A percentile compares a stretch with the other conserved stretches of the same genome.
These are phyloP conservation scores for Saccharomycopsis guyanensis DNA, from an alignment of 805 yeast genomes.

Conservation along the genomic window DNA sequence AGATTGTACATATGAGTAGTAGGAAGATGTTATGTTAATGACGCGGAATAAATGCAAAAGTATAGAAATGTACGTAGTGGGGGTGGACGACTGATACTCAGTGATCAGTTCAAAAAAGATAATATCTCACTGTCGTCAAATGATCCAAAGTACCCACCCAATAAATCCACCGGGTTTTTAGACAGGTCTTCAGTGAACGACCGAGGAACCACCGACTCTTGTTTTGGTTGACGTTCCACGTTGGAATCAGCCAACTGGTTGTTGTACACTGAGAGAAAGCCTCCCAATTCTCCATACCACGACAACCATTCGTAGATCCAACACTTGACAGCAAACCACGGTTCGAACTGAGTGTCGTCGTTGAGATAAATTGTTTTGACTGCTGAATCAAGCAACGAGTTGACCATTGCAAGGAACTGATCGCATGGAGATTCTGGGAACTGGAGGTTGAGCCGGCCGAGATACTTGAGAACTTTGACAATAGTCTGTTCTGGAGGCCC, in stretches of 20 bases:
- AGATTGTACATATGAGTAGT: background rate
- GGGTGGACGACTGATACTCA: no score
- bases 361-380: background rate
- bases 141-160: conserved; percentile 6
- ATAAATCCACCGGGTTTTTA: conserved; percentile 2
- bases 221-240: no score
- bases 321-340: conserved; percentile 8
- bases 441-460: background rate
- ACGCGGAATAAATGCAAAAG: conserved; percentile 1
- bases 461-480: background rate
- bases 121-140: conserved; percentile 6
- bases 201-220: no score
- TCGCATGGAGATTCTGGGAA: background rate
- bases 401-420: background rate
- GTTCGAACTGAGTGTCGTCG: background rate
- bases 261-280: conserved; percentile 6
- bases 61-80: no score
- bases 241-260: background rate
- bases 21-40: no score
- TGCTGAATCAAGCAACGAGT: conserved; percentile 6
- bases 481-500: background rate
- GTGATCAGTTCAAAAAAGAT: no score
- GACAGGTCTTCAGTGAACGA: background rate
- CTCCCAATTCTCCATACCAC: conserved; percentile 18
- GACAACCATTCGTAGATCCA: conserved; percentile 13